These are phyloP conservation scores for Violaceomyces palustris DNA, from an alignment of 1,284 basidiomycete species.

Conservation along the genomic window DNA sequence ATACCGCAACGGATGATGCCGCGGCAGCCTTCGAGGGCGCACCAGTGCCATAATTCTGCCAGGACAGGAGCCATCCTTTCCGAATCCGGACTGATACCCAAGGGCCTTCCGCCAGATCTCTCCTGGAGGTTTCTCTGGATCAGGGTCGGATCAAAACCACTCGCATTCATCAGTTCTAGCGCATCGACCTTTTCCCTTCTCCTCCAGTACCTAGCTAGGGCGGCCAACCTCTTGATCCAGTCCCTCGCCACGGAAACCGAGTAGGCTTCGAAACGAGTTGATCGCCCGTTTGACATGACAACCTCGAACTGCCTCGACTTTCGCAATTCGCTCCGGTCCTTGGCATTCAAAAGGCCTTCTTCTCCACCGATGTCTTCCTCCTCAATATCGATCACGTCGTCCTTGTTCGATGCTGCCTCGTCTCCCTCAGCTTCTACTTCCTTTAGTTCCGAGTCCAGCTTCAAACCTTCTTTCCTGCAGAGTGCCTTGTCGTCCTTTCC, in stretches of 20 bases:
- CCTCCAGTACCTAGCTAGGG: slow-evolving; percentile 70
- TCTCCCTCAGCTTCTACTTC: slow-evolving; percentile 54
- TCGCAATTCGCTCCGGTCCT: slow-evolving; percentile 58
- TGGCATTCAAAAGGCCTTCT: slow-evolving; percentile 57
- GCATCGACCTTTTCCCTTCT: slow-evolving; percentile 67
- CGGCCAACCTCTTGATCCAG: slow-evolving; percentile 70
- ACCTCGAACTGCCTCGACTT: slow-evolving; percentile 73
- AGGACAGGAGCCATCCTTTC: slow-evolving; percentile 59
- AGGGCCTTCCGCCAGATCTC: too few species aligned
- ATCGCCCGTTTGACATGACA: slow-evolving; percentile 64
- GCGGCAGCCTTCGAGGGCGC: slow-evolving; percentile 67
- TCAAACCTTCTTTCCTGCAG: too few species aligned
- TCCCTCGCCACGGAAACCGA: slow-evolving; percentile 62
- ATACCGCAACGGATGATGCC: slow-evolving; percentile 67
- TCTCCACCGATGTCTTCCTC: slow-evolving; percentile 70
- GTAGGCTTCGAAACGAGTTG: slow-evolving; percentile 65
- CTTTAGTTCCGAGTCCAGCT: too few species aligned
- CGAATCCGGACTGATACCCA: too few species aligned
- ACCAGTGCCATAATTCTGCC: slow-evolving; percentile 71
- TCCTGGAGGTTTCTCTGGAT: slow-evolving; percentile 14
- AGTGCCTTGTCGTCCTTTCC: slow-evolving; percentile 26
- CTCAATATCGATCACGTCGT: slow-evolving; percentile 52
- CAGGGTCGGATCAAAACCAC: slow-evolving; percentile 58
- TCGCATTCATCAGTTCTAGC: slow-evolving; percentile 67
- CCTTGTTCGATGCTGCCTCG: slow-evolving; percentile 2